Evolutionary conservation across 768 basidiomycete genomes (phyloP).

Genomic region (Termitomyces sp.): DNA sequence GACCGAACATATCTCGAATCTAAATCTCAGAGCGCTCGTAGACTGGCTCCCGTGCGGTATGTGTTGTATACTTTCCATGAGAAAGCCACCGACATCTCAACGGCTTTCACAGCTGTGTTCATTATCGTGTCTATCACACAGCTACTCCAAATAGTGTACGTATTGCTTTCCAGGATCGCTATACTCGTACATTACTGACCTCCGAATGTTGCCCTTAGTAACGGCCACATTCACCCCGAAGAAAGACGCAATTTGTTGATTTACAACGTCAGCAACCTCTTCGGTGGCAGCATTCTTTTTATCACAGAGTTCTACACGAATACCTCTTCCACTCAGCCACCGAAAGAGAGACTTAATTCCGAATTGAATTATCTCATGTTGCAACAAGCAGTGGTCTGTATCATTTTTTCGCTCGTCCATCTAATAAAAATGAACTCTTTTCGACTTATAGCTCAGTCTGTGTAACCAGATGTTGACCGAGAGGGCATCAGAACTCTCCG

Average conservation of each 20-base stretch:
- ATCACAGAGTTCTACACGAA: background rate
- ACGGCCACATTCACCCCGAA: background rate
- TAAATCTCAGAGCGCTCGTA: background rate
- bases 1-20: background rate
- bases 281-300: background rate
- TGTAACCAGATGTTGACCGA: too few species aligned
- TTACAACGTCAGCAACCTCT: background rate
- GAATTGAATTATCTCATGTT: background rate
- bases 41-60: background rate
- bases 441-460: too few species aligned
- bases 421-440: too few species aligned
- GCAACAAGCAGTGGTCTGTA: background rate
- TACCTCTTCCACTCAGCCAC: background rate
- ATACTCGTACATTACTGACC: background rate
- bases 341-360: background rate
- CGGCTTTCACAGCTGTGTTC: background rate
- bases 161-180: background rate
- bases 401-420: background rate
- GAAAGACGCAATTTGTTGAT: background rate
- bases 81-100: background rate
- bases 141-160: background rate
- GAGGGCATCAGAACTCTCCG: too few species aligned
- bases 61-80: background rate
- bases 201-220: background rate
- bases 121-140: background rate